These are phyloP conservation scores for Sugiyamaella xylanicola DNA, from an alignment of 1,139 yeast species.

Conservation along the genomic window DNA sequence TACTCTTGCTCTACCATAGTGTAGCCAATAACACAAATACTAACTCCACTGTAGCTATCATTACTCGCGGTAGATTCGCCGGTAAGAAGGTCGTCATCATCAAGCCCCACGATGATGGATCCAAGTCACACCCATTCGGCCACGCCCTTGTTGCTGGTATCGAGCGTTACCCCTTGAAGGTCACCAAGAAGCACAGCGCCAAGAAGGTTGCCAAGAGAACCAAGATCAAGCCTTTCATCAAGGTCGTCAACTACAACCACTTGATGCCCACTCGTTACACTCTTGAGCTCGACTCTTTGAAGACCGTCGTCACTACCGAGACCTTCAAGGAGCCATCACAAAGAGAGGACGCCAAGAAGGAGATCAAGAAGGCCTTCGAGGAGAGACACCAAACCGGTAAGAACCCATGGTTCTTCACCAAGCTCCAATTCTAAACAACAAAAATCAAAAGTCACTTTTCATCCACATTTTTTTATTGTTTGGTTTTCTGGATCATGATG, in stretches of 20 bases:
- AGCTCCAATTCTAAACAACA: conserved; percentile 82
- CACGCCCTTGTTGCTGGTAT: conserved; percentile 99
- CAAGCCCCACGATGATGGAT: conserved; percentile 98
- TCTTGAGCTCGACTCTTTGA: conserved; percentile 94
- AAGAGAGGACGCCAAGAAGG: conserved; percentile 99
- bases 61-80: conserved; percentile 99
- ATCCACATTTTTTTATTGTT: conserved; percentile 5
- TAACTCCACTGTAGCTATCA: conserved; percentile 66
- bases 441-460: conserved; percentile 3
- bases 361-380: conserved; percentile 98
- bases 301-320: conserved; percentile 88
- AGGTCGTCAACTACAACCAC: conserved; percentile 99
- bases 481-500: conserved; percentile 16
- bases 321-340: conserved; percentile 97
- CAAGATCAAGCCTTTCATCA: conserved; percentile 98
- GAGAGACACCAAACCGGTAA: conserved; percentile 99
- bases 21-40: not conserved
- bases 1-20: no score
- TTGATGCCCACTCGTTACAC: conserved; percentile 99
- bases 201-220: conserved; percentile 98
- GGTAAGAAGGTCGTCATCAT: conserved; percentile 99
- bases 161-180: conserved; percentile 98
- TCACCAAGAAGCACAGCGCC: conserved; percentile 91
- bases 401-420: conserved; percentile 99
- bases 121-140: conserved; percentile 98